Percentiles rank a stretch among this genome's conserved stretches.
phyloP scores from a whole-genome alignment of 106 monocot species.

The Xerophyta viscosa region DNA sequence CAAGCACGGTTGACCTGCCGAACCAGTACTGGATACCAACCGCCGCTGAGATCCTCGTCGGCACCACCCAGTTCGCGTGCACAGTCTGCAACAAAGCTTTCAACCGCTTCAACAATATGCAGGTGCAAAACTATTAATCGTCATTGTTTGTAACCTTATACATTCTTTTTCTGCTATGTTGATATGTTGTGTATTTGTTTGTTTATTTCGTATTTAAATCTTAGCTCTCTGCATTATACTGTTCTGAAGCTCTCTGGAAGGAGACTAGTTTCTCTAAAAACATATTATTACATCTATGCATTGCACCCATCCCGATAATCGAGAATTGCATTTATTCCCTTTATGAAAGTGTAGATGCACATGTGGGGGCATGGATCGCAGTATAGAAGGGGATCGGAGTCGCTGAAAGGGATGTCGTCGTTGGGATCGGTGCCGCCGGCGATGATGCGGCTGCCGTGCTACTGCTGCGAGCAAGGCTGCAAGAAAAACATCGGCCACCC shows the following conservation, averaged over 20 bases:
- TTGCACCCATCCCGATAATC: too few relatives aligned
- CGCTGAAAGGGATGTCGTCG: slow-evolving; percentile 27
- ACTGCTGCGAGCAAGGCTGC: slow-evolving; percentile 71
- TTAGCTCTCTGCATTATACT: too few relatives aligned
- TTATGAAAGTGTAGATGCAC: slow-evolving; percentile 78
- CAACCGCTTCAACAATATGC: slow-evolving; percentile 84
- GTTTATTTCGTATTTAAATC: too few relatives aligned
- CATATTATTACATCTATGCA: too few relatives aligned
- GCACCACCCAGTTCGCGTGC: slow-evolving; percentile 62
- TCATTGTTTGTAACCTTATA: too few relatives aligned
- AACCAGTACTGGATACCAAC: slow-evolving; percentile 87
- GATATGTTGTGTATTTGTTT: too few relatives aligned
- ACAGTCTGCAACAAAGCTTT: slow-evolving; percentile 64
- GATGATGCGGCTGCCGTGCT: slow-evolving; percentile 55
- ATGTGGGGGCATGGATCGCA: slow-evolving; percentile 84
- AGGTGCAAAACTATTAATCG: too few relatives aligned
- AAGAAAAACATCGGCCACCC: slow-evolving; percentile 77
- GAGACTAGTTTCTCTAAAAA: too few relatives aligned
- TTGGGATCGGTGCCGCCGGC: slow-evolving; percentile 18
- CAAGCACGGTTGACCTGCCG: too few relatives aligned
- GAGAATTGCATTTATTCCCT: too few relatives aligned
- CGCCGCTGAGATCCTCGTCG: slow-evolving; percentile 53
- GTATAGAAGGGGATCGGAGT: slow-evolving; percentile 59
- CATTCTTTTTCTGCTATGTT: too few relatives aligned
- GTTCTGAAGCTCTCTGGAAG: too few relatives aligned